phyloP scores from a whole-genome alignment of 2,329 filamentous ascomycete species.

The Xenosphaeropsis pyriputrescens region DNA sequence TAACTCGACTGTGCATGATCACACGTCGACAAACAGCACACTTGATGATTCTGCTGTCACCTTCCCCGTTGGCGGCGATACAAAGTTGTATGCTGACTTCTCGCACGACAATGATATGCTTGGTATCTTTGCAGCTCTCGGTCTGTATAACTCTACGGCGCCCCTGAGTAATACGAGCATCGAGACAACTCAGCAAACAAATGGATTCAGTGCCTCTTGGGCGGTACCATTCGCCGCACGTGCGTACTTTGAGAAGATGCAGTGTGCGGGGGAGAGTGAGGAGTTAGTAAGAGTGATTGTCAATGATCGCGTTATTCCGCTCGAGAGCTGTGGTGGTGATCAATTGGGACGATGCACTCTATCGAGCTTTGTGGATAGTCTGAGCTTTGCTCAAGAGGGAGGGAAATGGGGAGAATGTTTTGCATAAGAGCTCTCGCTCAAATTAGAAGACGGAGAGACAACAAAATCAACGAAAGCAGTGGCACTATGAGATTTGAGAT shows the following conservation, averaged over 20 bases:
- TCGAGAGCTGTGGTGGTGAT: constrained; percentile 59
- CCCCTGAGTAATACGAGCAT: constrained; percentile 35
- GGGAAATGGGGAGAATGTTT: constrained; percentile 62
- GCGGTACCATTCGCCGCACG: constrained; percentile 69
- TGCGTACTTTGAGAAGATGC: constrained; percentile 80
- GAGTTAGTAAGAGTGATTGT: constrained; percentile 68
- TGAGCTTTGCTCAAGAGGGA: constrained; percentile 57
- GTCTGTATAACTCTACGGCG: constrained; percentile 55
- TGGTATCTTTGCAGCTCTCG: constrained; percentile 60
- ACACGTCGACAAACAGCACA: constrained; percentile 65
- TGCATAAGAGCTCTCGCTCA: constrained; percentile 3
- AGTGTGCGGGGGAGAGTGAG: constrained; percentile 40
- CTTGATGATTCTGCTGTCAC: constrained; percentile 51
- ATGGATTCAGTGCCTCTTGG: constrained; percentile 65
- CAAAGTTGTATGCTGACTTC: constrained; percentile 71
- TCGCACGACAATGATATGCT: constrained; percentile 85
- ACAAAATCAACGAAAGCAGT: no score
- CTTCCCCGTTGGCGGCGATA: constrained; percentile 51
- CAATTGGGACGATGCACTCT: constrained; percentile 55
- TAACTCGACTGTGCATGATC: constrained; percentile 48
- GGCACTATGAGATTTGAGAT: no score
- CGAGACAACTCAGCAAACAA: constrained; percentile 32
- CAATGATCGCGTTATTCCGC: constrained; percentile 67
- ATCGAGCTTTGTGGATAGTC: constrained; percentile 54
- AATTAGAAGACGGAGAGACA: no score